Evolutionary conservation across 441 rosid species (phyloP), one percentile per base, ranked within the genome.

Genomic region (Adansonia grandidieri): DNA sequence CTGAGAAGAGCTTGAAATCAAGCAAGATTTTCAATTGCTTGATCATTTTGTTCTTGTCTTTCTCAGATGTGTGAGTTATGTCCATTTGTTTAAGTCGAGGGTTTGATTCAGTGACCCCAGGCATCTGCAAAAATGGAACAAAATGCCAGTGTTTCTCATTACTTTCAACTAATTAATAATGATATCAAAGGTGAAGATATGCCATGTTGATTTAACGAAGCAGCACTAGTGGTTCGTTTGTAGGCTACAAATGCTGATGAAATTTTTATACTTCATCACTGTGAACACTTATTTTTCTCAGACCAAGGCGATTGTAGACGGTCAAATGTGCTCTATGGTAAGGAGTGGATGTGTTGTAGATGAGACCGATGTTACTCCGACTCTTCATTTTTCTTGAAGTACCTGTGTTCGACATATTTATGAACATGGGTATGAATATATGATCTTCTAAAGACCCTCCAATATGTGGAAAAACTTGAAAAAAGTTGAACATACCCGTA

Each of bases 1-100:
- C 57, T 40, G 15, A 64, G 32, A 70, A 70, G 76, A 40, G 53
- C 37, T 73, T 56, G 76, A 57, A 73, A 51, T 64, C 47, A 56
- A 20, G 53, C 32, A 73, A 40, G 19, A 24, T 14, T 73, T 42
- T 42, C 19, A 20, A 42, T 19, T 57, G 40, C 65, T 73, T 42
- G 53, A 40, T 58, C 45, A 5, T 72, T 10, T 72, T 54, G 24
- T 45, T 28, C 48, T 3, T 9, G 73, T 51, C 74, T 71, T 72
- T 72, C 10, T 56, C 11, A 50, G 11, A 73, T 42, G 9, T 42
- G 51, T 17, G 4, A 7, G 9, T 56, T 56, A 9, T 9, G 57
- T 73, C 51, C 20, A 13, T 42, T 11, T 72, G 32, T 42, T 42
- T 42, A 58, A 73, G 76, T 11, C 19, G 20, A 19, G 66, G 40